Evolutionary conservation across 202 grass and related monocot genomes (phyloP).

Genomic region (Carex arenaria): DNA sequence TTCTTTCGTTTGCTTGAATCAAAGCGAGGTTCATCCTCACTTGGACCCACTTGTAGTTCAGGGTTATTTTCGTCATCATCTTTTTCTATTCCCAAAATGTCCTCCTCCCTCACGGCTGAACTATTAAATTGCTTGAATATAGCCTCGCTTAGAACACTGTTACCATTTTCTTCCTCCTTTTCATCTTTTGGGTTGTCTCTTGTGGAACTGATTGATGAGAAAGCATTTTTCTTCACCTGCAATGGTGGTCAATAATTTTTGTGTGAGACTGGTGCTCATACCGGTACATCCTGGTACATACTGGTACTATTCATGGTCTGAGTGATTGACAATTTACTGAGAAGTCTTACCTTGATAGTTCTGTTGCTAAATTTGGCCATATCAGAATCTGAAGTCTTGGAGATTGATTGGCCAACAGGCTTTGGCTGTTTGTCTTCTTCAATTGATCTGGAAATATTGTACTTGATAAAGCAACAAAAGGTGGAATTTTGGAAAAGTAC

Average conservation of each 20-base stretch:
- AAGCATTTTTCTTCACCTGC: conserved; percentile 60
- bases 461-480: neutral
- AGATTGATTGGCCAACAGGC: neutral
- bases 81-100: neutral
- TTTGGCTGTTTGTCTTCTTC: conserved; percentile 4
- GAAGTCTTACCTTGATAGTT: conserved; percentile 38
- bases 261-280: neutral
- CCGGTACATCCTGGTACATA: neutral
- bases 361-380: conserved; percentile 36
- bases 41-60: conserved; percentile 1
- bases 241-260: neutral
- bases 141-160: conserved; percentile 32
- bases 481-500: neutral
- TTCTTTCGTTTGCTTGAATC: conserved; percentile 49
- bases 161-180: neutral
- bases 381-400: conserved; percentile 32
- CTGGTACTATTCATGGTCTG: neutral
- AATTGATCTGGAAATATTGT: conserved; percentile 8
- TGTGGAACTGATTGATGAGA: conserved; percentile 49
- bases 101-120: conserved; percentile 20
- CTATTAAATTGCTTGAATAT: conserved; percentile 70
- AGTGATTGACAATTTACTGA: neutral
- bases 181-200: conserved; percentile 21
- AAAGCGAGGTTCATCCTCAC: neutral
- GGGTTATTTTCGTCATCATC: conserved; percentile 16